phyloP scores from a whole-genome alignment of 2,329 filamentous ascomycete genomes.

The Didymella keratinophila region DNA sequence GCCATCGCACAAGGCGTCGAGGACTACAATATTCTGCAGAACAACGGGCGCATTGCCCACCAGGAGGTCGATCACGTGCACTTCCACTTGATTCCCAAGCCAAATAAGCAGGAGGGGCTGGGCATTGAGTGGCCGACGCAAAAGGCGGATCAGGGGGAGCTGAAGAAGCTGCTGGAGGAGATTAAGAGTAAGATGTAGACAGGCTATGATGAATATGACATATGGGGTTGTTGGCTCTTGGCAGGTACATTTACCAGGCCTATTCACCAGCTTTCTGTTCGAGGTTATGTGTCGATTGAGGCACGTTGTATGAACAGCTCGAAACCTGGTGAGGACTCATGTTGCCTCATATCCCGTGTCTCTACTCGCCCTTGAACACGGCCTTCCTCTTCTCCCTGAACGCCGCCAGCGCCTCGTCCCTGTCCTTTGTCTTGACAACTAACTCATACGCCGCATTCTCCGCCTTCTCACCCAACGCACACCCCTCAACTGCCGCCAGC shows the following conservation, averaged over 20 bases:
- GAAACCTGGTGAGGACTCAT: not conserved
- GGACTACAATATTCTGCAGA: slow-evolving; percentile 95
- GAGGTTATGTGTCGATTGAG: no score
- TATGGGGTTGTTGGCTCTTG: not conserved
- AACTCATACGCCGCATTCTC: slow-evolving; percentile 88
- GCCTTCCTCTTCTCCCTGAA: slow-evolving; percentile 81
- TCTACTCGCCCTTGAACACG: slow-evolving; percentile 64
- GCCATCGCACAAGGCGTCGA: slow-evolving; percentile 76
- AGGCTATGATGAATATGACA: not conserved
- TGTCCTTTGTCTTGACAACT: slow-evolving; percentile 84
- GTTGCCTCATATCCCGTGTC: not conserved
- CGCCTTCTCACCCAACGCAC: slow-evolving; percentile 70
- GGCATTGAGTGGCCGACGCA: slow-evolving; percentile 81
- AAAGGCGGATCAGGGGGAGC: slow-evolving; percentile 77
- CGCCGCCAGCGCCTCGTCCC: slow-evolving; percentile 84
- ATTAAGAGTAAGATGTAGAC: slow-evolving; percentile 85
- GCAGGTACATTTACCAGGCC: not conserved
- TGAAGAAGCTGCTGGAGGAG: slow-evolving; percentile 82
- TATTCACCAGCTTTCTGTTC: not conserved
- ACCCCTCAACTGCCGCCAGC: slow-evolving; percentile 78
- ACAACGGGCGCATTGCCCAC: slow-evolving; percentile 91
- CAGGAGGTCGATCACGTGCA: slow-evolving; percentile 94
- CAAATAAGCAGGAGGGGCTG: slow-evolving; percentile 81
- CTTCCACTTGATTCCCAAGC: slow-evolving; percentile 98
- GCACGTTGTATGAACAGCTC: not conserved